phyloP scores from a whole-genome alignment of 1,284 basidiomycete genomes.

The Tylopilus orsonianus region DNA sequence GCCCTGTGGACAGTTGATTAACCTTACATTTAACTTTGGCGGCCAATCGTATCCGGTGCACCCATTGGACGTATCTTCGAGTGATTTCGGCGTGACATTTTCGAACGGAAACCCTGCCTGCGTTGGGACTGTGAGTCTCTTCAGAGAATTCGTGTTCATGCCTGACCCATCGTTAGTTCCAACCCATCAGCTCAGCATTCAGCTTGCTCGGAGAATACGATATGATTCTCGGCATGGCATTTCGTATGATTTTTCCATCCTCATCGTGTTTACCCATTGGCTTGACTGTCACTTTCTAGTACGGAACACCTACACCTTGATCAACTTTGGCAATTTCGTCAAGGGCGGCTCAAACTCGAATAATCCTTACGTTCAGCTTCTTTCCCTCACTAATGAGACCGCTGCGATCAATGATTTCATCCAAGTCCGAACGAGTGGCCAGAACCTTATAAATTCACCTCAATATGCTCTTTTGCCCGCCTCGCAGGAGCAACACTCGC shows the following conservation, averaged over 20 bases:
- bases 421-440: conserved; percentile 46
- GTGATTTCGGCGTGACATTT: conserved; percentile 58
- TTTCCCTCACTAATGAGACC: conserved; percentile 45
- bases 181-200: conserved; percentile 78
- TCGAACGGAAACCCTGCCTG: conserved; percentile 61
- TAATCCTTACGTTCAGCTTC: conserved; percentile 57
- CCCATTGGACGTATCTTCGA: conserved; percentile 69
- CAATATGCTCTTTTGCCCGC: conserved; percentile 60
- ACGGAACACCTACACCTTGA: conserved; percentile 63
- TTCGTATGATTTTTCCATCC: conserved; percentile 47
- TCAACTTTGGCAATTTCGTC: conserved; percentile 60
- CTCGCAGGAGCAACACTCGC: conserved; percentile 60
- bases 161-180: conserved; percentile 49
- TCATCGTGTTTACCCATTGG: neutral
- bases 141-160: neutral
- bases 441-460: conserved; percentile 45
- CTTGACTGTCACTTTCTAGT: conserved; percentile 43
- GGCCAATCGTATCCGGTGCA: conserved; percentile 68
- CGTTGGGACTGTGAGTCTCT: conserved; percentile 59
- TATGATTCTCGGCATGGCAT: conserved; percentile 79
- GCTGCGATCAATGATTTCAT: conserved; percentile 57
- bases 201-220: conserved; percentile 75
- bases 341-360: conserved; percentile 37
- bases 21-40: conserved; percentile 69
- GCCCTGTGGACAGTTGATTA: conserved; percentile 70